These are phyloP conservation scores for Debaryomycetaceae sp. DNA, from an alignment of 1,139 yeast genomes.

Conservation along the genomic window DNA sequence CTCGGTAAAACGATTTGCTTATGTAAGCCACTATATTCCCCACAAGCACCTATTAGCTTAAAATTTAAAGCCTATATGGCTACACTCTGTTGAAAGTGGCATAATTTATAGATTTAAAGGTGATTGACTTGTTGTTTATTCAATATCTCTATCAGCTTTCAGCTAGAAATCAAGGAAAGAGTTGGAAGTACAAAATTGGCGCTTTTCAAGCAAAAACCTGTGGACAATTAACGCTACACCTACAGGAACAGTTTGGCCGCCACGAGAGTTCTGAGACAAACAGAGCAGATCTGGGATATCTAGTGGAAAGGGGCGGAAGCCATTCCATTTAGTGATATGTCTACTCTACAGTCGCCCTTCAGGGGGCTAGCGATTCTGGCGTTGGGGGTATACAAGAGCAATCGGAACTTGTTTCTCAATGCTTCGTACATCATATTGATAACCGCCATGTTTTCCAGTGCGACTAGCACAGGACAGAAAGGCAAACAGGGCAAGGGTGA, in stretches of 20 bases:
- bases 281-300: not conserved
- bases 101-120: no score
- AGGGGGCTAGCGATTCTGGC: constrained; percentile 8
- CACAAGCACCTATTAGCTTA: not conserved
- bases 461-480: constrained; percentile 28
- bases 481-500: constrained; percentile 2
- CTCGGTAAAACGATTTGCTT: not conserved
- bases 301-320: no score
- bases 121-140: no score
- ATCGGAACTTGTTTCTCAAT: constrained; percentile 47
- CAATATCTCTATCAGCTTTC: no score
- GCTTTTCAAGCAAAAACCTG: not conserved
- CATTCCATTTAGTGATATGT: not conserved
- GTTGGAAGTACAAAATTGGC: not conserved
- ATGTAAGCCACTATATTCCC: not conserved
- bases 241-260: not conserved
- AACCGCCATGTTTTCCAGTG: constrained; percentile 46
- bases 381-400: constrained; percentile 39
- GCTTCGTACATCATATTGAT: constrained; percentile 46
- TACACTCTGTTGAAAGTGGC: no score
- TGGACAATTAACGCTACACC: not conserved
- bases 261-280: not conserved
- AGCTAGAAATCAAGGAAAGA: no score
- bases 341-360: not conserved
- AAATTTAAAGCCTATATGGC: no score